A percentile compares a stretch with the other conserved stretches of the same genome.
Conservation (phyloP, 1,139 yeast genomes). For the Yamadazyma spencermartinsiae region DNA sequence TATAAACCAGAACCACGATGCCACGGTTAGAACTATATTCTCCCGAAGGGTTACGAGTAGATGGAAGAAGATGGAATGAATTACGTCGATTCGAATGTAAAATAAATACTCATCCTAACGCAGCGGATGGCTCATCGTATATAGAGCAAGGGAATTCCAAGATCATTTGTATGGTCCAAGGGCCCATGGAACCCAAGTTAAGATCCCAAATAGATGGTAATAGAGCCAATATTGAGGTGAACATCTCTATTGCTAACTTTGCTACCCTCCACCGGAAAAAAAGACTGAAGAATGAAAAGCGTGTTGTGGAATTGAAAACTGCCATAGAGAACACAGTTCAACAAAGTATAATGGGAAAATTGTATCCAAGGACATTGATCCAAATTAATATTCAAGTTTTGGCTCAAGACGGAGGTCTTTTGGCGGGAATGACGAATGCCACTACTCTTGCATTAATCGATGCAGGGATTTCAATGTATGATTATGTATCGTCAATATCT, state of each 20-base stretch:
- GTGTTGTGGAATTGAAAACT: slow-evolving; percentile 75
- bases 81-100: slow-evolving; percentile 77
- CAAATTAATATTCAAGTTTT: slow-evolving; percentile 73
- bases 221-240: slow-evolving; percentile 62
- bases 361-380: slow-evolving; percentile 83
- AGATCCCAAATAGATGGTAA: slow-evolving; percentile 47
- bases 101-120: slow-evolving; percentile 82
- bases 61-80: slow-evolving; percentile 96
- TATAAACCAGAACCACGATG: no score
- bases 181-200: slow-evolving; percentile 81
- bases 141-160: slow-evolving; percentile 93
- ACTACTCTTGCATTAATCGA: slow-evolving; percentile 87
- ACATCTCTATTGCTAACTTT: slow-evolving; percentile 75
- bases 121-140: slow-evolving; percentile 90
- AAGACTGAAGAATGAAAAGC: slow-evolving; percentile 58
- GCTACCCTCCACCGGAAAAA: slow-evolving; percentile 77
- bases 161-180: slow-evolving; percentile 80
- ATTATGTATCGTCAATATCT: slow-evolving; percentile 77
- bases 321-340: slow-evolving; percentile 78
- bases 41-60: slow-evolving; percentile 89
- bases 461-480: slow-evolving; percentile 95
- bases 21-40: slow-evolving; percentile 80
- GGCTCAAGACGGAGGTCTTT: slow-evolving; percentile 87
- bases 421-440: slow-evolving; percentile 83
- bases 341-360: slow-evolving; percentile 70